Percentiles rank a stretch among this genome's conserved stretches.
These are phyloP conservation scores for Simmondsia chinensis DNA, from an alignment of 148 eudicot species.

Conservation along the genomic window DNA sequence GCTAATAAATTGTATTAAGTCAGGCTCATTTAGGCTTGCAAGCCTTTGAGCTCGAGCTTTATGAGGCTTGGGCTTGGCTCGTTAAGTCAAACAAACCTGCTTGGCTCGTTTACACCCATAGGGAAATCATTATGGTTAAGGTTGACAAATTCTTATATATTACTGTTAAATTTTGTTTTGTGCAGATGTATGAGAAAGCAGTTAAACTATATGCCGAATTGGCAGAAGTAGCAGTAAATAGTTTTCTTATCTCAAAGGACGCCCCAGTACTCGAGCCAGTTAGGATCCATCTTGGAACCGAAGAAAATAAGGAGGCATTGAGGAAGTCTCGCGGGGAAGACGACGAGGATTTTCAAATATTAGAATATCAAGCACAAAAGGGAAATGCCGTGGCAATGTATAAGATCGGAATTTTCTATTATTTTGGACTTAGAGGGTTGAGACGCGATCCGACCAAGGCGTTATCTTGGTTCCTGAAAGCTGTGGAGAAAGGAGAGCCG, in stretches of 20 bases:
- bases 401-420: slow-evolving; percentile 78
- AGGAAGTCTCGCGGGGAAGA: slow-evolving; percentile 94
- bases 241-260: slow-evolving; percentile 79
- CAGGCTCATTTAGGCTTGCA: too few species aligned
- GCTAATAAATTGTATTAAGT: too few species aligned
- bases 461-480: slow-evolving; percentile 72
- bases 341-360: slow-evolving; percentile 94
- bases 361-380: slow-evolving; percentile 96
- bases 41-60: too few species aligned
- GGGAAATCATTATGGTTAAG: too few species aligned
- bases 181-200: slow-evolving; percentile 68
- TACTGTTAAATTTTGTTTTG: background rate
- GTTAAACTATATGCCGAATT: slow-evolving; percentile 65
- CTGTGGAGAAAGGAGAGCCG: slow-evolving; percentile 88
- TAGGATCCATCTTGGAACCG: slow-evolving; percentile 80
- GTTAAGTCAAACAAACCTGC: too few species aligned
- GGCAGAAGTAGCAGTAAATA: slow-evolving; percentile 80
- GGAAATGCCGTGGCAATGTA: slow-evolving; percentile 91
- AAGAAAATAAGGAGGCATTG: slow-evolving; percentile 86
- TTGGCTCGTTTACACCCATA: too few species aligned
- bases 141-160: background rate
- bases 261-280: slow-evolving; percentile 77
- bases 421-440: slow-evolving; percentile 85
- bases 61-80: too few species aligned
- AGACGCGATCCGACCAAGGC: slow-evolving; percentile 83